Percentiles rank a stretch among this genome's conserved stretches.
phyloP scores from a whole-genome alignment of 2,329 filamentous ascomycete genomes.

The Sclerotinia sclerotiorum region DNA sequence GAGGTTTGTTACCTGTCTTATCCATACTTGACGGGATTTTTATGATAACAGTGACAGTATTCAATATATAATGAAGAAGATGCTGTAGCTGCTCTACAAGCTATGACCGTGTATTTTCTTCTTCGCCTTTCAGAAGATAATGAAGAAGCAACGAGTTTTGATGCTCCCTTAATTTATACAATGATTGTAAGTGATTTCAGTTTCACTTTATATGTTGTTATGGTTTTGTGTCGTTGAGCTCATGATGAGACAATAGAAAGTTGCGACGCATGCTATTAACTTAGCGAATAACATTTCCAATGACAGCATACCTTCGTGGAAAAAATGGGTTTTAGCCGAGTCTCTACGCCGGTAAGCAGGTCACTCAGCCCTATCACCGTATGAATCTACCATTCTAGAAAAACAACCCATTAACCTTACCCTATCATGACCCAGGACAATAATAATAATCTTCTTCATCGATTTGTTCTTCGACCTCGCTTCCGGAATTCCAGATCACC shows the following conservation, averaged over 20 bases:
- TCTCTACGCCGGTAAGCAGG: constrained; percentile 28
- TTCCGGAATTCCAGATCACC: neutral
- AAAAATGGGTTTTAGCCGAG: constrained; percentile 27
- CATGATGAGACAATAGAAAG: constrained; percentile 1
- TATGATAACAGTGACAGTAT: constrained; percentile 14
- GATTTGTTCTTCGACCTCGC: constrained; percentile 26
- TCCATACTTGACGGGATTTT: neutral
- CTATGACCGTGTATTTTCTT: constrained; percentile 29
- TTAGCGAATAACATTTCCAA: neutral
- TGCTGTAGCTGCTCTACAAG: constrained; percentile 30
- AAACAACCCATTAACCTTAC: neutral
- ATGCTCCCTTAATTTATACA: constrained; percentile 26
- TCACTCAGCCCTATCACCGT: too few relatives aligned
- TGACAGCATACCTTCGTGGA: constrained; percentile 17
- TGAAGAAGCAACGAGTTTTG: constrained; percentile 27
- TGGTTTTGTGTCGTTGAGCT: neutral
- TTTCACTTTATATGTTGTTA: neutral
- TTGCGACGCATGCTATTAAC: neutral
- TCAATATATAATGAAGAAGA: constrained; percentile 18
- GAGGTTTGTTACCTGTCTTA: constrained; percentile 23
- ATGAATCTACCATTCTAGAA: neutral
- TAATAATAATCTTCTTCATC: constrained; percentile 27
- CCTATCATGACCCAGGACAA: constrained; percentile 18
- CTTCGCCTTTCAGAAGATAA: constrained; percentile 28
- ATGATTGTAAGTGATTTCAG: constrained; percentile 25